These are phyloP conservation scores for Cinchona pubescens DNA, from an alignment of 257 asterid species.

Conservation along the genomic window DNA sequence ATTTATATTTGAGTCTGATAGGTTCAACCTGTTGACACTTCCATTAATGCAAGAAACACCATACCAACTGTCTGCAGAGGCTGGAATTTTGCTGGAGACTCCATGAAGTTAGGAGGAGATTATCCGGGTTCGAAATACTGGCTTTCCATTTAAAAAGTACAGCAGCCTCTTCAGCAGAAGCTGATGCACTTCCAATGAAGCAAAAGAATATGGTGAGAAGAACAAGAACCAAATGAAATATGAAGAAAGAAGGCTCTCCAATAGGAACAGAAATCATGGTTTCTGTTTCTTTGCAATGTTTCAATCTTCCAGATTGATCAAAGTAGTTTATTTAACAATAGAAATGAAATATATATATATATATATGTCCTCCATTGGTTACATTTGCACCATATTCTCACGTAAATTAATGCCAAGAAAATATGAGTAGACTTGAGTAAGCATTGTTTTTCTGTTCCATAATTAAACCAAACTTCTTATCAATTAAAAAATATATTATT, in stretches of 20 bases:
- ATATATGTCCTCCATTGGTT: not conserved
- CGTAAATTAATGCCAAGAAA: not conserved
- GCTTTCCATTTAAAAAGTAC: conserved; percentile 24
- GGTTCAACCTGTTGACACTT: conserved; percentile 10
- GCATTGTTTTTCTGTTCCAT: rapidly evolving
- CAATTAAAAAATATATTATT: too few species aligned
- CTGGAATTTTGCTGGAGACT: not conserved
- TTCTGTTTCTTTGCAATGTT: not conserved
- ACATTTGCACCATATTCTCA: not conserved
- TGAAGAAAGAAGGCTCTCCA: not conserved
- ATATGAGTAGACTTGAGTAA: not conserved
- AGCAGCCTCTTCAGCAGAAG: conserved; percentile 22
- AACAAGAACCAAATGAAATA: not conserved
- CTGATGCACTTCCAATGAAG: not conserved
- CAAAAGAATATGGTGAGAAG: not conserved
- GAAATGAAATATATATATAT: too few species aligned
- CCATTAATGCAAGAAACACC: conserved; percentile 21
- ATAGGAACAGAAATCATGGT: not conserved
- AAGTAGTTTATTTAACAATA: not conserved
- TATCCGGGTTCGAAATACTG: conserved; percentile 8
- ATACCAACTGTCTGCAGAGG: conserved; percentile 30
- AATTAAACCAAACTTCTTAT: too few species aligned
- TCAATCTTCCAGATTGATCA: not conserved
- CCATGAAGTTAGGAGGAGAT: conserved; percentile 23
- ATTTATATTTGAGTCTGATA: not conserved